Evolutionary conservation across 2,329 filamentous ascomycete species (phyloP).

Genomic region (Scedosporium aurantiacum): DNA sequence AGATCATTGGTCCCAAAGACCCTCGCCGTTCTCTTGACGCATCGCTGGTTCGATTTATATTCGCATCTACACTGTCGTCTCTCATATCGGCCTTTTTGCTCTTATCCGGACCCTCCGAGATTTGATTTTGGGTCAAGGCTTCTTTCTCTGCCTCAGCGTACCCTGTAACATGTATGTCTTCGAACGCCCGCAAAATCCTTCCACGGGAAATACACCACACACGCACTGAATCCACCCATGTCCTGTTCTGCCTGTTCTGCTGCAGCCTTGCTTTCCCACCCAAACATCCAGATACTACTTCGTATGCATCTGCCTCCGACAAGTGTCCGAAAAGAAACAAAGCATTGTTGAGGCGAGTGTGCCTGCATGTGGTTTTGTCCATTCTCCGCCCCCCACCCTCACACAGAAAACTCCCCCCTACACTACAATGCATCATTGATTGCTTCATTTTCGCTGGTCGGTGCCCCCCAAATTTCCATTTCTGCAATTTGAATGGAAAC

Average conservation of each 20-base stretch:
- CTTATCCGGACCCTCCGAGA: background rate
- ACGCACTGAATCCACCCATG: background rate
- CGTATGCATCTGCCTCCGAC: too few relatives aligned
- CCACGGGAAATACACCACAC: background rate
- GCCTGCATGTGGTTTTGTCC: too few relatives aligned
- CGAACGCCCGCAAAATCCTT: background rate
- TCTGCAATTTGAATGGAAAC: background rate
- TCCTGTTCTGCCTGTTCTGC: background rate
- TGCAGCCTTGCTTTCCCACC: background rate
- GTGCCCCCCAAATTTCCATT: background rate
- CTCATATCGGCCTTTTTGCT: background rate
- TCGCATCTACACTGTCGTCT: background rate
- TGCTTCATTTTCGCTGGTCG: background rate
- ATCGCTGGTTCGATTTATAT: background rate
- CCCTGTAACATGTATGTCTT: background rate
- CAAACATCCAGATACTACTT: too few relatives aligned
- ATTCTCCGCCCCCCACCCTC: too few relatives aligned
- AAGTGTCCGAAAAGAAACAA: too few relatives aligned
- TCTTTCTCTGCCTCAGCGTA: background rate
- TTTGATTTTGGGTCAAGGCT: background rate
- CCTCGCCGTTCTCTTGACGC: background rate
- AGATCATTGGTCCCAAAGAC: background rate
- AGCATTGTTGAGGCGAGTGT: too few relatives aligned
- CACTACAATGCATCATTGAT: background rate
- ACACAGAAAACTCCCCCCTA: background rate